phyloP scores from a whole-genome alignment of 768 basidiomycete species.

The Boletus vermiculosoides region DNA sequence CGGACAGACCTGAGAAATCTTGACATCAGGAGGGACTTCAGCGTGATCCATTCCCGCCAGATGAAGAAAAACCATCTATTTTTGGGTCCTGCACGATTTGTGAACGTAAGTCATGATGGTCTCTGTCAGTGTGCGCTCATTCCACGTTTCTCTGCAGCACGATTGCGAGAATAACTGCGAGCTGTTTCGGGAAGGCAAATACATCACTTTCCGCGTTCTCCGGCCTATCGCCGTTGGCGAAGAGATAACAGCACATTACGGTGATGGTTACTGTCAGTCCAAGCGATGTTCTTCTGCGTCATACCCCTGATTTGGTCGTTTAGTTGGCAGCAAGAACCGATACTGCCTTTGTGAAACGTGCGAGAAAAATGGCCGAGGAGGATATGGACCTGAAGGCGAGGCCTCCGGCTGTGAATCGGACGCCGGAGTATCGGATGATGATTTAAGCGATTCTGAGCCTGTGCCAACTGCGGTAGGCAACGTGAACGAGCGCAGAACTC shows the following conservation, averaged over 20 bases:
- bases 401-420: constrained; percentile 47
- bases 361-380: constrained; percentile 71
- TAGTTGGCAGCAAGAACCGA: constrained; percentile 66
- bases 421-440: constrained; percentile 37
- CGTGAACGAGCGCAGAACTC: constrained; percentile 76
- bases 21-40: constrained; percentile 83
- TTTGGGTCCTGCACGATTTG: constrained; percentile 88
- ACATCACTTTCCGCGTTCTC: constrained; percentile 85
- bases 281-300: constrained; percentile 20
- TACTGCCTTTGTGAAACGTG: constrained; percentile 87
- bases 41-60: constrained; percentile 87
- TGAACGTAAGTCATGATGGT: constrained; percentile 62
- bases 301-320: constrained; percentile 30
- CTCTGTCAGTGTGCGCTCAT: not conserved
- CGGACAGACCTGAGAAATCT: constrained; percentile 67
- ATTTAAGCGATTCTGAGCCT: constrained; percentile 40
- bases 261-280: constrained; percentile 84
- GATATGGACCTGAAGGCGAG: constrained; percentile 60
- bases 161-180: constrained; percentile 90
- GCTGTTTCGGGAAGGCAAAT: constrained; percentile 82
- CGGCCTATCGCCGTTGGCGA: constrained; percentile 76
- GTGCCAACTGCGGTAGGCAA: constrained; percentile 54
- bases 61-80: constrained; percentile 92
- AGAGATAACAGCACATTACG: constrained; percentile 88
- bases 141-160: constrained; percentile 49